Evolutionary conservation across 73 alveolate genomes (phyloP).

Genomic region (Effrenium voratum): DNA sequence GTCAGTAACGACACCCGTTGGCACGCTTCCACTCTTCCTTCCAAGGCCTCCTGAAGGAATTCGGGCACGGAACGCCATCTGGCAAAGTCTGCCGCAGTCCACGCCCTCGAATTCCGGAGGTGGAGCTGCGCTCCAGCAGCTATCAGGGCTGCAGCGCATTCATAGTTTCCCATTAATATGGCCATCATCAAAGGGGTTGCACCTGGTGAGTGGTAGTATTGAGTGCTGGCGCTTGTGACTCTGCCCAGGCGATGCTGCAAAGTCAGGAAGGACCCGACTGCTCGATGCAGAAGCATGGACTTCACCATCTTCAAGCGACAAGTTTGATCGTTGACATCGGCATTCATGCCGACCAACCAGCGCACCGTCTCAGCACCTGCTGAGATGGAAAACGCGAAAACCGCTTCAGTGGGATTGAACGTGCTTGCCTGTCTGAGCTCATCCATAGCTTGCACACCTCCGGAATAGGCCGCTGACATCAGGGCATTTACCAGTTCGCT

Average conservation of each 20-base stretch:
- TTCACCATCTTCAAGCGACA: not conserved
- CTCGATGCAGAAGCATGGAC: not conserved
- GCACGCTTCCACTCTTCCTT: slow-evolving; percentile 28
- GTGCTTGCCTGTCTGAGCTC: no score
- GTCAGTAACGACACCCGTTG: slow-evolving; percentile 21
- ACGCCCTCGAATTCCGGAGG: slow-evolving; percentile 11
- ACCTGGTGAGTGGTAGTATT: slow-evolving; percentile 1
- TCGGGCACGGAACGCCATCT: not conserved
- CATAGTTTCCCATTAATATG: slow-evolving; percentile 5
- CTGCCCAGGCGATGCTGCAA: slow-evolving; percentile 28
- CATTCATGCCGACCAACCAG: slow-evolving; percentile 27
- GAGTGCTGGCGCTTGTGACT: slow-evolving; percentile 10
- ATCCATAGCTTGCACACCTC: no score
- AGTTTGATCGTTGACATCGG: slow-evolving; percentile 23
- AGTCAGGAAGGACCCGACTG: not conserved
- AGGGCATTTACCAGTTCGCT: not conserved
- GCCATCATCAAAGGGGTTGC: slow-evolving; percentile 49
- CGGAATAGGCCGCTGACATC: slow-evolving; percentile 6
- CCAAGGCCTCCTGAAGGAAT: slow-evolving; percentile 15
- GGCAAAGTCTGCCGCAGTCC: not conserved
- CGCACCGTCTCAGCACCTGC: slow-evolving; percentile 55
- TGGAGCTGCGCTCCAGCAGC: slow-evolving; percentile 47
- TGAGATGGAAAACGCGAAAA: not conserved
- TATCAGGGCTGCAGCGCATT: slow-evolving; percentile 33
- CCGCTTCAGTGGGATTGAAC: no score